Evolutionary conservation across 257 asterid genomes (phyloP), one percentile per base, ranked within the genome.

Genomic region (Solanum arcanum): DNA sequence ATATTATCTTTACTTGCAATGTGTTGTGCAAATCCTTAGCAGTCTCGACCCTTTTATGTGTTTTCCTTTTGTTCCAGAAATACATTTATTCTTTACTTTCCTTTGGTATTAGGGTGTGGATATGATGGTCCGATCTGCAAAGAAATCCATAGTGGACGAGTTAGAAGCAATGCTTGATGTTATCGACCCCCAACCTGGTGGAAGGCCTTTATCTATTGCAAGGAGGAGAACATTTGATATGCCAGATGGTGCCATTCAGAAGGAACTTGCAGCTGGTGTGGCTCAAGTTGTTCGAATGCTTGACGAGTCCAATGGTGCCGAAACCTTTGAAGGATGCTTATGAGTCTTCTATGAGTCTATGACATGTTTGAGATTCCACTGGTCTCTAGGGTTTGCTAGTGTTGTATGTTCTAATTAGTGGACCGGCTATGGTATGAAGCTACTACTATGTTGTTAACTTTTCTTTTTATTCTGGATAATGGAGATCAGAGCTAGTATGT

Each of bases 141-240:
- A 95, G 84, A 95, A 89, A 72, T 93, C 97, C 0, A 94, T 97
- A 92, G 96, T 95, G 88, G 95, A 96, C 33, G 99, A 97, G 89
- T 92, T 97, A 88, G 99, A 97, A 88, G 98, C 98, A 83, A 97
- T 95, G 98, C 99, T 97, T 9, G 99, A 95, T 7, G 97, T 94
- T 6, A 95, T 97, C 62, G 99, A 97, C 87, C 99, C 99, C 41
- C 97, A 93, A 62, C 96, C 98, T 78, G 72, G 89, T 0, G 98
- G 95, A 6, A 93, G 91, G 89, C 89, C 94, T 20, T 31, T 89
- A 75, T 89, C 92, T 56, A 86, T 90, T 62, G 89, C 88, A 90
- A 93, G 89, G 92, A 92, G 99, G 94, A 95, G 99, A 89, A 93
- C 97, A 5, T 96, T 97, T 74, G 98, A 97, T 49, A 93, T 97